phyloP scores from a whole-genome alignment of 2,329 filamentous ascomycete genomes.

The Hymenoscyphus infarciens region DNA sequence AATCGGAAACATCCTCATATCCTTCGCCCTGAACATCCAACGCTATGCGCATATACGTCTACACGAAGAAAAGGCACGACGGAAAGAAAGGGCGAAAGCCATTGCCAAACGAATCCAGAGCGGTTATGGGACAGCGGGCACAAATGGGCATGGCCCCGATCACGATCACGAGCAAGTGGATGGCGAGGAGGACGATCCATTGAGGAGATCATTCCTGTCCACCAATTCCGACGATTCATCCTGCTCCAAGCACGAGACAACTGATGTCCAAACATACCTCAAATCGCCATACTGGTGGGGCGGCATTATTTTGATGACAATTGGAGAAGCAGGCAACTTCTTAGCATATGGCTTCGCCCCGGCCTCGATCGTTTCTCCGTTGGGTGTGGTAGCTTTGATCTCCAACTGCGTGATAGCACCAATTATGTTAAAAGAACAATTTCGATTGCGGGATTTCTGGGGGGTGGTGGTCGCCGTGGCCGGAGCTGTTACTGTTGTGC shows the following conservation, averaged over 20 bases:
- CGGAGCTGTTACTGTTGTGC: conserved; percentile 86
- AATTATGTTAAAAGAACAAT: conserved; percentile 86
- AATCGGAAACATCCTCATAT: conserved; percentile 88
- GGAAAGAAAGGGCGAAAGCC: conserved; percentile 51
- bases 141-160: conserved; percentile 31
- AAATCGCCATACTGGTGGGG: conserved; percentile 95
- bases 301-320: conserved; percentile 85
- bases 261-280: conserved; percentile 57
- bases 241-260: conserved; percentile 43
- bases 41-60: conserved; percentile 90
- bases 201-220: conserved; percentile 50
- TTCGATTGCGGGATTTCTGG: conserved; percentile 78
- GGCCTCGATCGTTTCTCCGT: conserved; percentile 91
- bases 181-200: conserved; percentile 47
- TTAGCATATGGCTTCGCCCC: conserved; percentile 96
- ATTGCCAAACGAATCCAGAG: conserved; percentile 37
- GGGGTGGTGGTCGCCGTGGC: conserved; percentile 84
- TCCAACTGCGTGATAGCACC: conserved; percentile 97
- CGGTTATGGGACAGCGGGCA: conserved; percentile 43
- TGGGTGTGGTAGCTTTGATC: conserved; percentile 93
- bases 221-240: conserved; percentile 40
- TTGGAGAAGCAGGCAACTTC: conserved; percentile 95
- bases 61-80: conserved; percentile 62
- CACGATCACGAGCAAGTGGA: conserved; percentile 33
- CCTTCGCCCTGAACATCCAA: conserved; percentile 92